Evolutionary conservation across 306 rosid species (phyloP), one percentile per base, ranked within the genome.

Genomic region (Cicer chorassanicum): DNA sequence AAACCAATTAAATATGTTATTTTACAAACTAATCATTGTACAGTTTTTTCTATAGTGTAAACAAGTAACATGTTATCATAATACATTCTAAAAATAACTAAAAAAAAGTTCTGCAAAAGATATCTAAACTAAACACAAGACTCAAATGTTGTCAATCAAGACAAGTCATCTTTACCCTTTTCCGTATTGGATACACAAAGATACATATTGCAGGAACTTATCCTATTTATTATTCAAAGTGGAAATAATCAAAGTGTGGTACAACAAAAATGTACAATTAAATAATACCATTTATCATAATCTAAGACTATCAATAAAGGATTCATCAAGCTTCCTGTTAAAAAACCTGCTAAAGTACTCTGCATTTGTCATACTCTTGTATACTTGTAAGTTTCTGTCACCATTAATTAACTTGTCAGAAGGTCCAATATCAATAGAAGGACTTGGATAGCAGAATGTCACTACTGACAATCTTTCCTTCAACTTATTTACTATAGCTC

Each of bases 401-500:
- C 77, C 59, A 29, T 29, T 29, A 24, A 46, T 81, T 60, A 83
- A 68, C 54, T 78, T 8, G 3, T 78, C 48, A 66, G 66, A 24
- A 46, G 85, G 89, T 53, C 73, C 85, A 66, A 86, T 60, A 2
- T 86, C 78, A 1, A 36, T 68, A 5, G 48, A 51, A 46, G 87
- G 50, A 61, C 43, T 19, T 41, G 89, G 84, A 75, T 59, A 78
- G 72, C 85, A 83, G 69, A 83, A 86, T 75, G 89, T 81, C 57
- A 61, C 84, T 16, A 80, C 42, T 41, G 89, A 78, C 18, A 78
- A 45, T 53, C 87, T 83, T 51, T 83, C 82, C 75, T 81, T 78
- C 67, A 16, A 6, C 14, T 78, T 80, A 45, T 86, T 83, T 9
- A 80, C 89, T 29, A 83, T 42, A 21, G 89, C 89, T 70, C 89